phyloP scores from a whole-genome alignment of 129 eudicot species.

The Calendula officinalis region DNA sequence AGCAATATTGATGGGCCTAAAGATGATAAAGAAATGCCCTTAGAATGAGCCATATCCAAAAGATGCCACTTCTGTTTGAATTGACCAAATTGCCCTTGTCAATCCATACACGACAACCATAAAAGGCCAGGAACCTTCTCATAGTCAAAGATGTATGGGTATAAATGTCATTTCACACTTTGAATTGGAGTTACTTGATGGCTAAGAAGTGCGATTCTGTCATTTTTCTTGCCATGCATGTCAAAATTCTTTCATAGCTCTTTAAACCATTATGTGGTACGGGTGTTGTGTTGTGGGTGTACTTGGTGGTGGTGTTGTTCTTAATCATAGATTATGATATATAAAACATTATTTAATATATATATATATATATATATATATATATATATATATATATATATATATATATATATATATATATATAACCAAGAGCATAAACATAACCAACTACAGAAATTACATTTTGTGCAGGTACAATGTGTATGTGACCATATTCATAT shows the following conservation, averaged over 20 bases:
- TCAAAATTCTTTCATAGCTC: slow-evolving; percentile 36
- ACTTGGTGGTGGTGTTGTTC: slow-evolving; percentile 65
- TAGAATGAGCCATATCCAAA: slow-evolving; percentile 36
- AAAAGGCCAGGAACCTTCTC: background rate
- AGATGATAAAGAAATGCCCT: slow-evolving; percentile 34
- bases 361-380: background rate
- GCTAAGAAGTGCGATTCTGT: slow-evolving; percentile 56
- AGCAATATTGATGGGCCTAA: slow-evolving; percentile 31
- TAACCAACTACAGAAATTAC: background rate
- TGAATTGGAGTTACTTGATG: slow-evolving; percentile 48
- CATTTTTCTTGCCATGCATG: slow-evolving; percentile 24
- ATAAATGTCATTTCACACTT: slow-evolving; percentile 10
- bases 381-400: background rate
- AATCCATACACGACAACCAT: slow-evolving; percentile 49
- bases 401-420: slow-evolving; percentile 1
- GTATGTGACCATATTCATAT: slow-evolving; percentile 12
- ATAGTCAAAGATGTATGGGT: slow-evolving; percentile 9
- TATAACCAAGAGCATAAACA: background rate
- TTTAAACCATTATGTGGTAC: slow-evolving; percentile 46
- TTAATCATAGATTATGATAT: slow-evolving; percentile 37
- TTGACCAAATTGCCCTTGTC: slow-evolving; percentile 32
- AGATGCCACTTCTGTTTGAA: slow-evolving; percentile 23
- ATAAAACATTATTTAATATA: slow-evolving; percentile 1
- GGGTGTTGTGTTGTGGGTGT: slow-evolving; percentile 85
- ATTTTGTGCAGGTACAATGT: slow-evolving; percentile 18